These are phyloP conservation scores for Eragrostis curvula DNA, from an alignment of 176 grass and related monocot species.

Conservation along the genomic window DNA sequence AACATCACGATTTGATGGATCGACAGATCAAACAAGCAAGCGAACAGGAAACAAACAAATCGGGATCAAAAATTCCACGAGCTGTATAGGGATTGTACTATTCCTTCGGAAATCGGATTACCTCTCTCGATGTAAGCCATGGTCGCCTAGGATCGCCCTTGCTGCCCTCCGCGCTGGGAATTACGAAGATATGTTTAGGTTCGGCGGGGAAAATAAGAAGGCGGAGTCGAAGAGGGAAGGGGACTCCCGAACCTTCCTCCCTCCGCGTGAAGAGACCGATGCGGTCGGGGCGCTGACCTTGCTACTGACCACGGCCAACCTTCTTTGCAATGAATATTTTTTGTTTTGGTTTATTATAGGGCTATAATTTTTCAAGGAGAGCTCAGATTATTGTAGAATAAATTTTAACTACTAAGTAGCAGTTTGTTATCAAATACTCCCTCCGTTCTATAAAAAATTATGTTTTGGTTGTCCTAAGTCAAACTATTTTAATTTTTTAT, in stretches of 20 bases:
- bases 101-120: constrained; percentile 13
- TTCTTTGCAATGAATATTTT: background rate
- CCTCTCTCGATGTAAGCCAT: constrained; percentile 71
- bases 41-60: constrained; percentile 16
- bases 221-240: constrained; percentile 11
- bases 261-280: background rate
- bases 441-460: no score
- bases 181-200: background rate
- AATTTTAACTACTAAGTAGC: no score
- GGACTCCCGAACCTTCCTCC: constrained; percentile 51
- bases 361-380: no score
- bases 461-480: no score
- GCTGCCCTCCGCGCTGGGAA: constrained; percentile 22
- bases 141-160: constrained; percentile 29
- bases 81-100: background rate
- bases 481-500: no score
- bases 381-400: no score
- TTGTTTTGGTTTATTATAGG: no score
- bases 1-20: background rate
- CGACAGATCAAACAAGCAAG: background rate
- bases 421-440: no score
- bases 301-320: background rate
- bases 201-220: constrained; percentile 14
- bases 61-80: background rate
- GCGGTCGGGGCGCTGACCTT: background rate